Evolutionary conservation across 1,284 basidiomycete genomes (phyloP).

Genomic region (Ustilago cynodontis): DNA sequence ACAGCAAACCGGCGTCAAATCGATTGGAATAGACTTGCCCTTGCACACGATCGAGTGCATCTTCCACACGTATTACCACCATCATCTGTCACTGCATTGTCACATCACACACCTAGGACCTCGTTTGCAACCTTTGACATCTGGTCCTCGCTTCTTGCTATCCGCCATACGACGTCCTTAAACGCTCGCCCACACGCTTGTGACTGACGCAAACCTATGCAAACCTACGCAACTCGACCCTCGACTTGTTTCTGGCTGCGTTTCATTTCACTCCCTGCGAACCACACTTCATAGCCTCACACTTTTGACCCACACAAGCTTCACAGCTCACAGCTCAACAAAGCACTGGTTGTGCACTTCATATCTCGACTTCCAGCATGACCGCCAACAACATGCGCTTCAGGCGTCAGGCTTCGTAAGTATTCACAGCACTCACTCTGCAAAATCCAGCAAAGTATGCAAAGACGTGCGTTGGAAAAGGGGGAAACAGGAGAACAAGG

Average conservation of each 20-base stretch:
- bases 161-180: no score
- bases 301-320: not conserved
- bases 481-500: not conserved
- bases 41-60: not conserved
- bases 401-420: constrained; percentile 1
- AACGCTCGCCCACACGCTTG: not conserved
- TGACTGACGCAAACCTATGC: not conserved
- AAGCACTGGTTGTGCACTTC: no score
- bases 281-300: not conserved
- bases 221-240: not conserved
- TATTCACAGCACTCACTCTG: not conserved
- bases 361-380: not conserved
- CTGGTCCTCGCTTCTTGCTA: no score
- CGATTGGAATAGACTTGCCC: no score
- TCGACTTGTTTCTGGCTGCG: not conserved
- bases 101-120: not conserved
- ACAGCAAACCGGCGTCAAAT: no score
- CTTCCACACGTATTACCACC: not conserved
- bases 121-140: not conserved
- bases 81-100: not conserved
- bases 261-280: not conserved
- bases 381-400: not conserved
- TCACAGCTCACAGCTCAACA: not conserved
- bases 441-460: not conserved
- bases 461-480: not conserved